These are phyloP conservation scores for Hysterium pulicare DNA, from an alignment of 2,329 filamentous ascomycete species.

Conservation along the genomic window DNA sequence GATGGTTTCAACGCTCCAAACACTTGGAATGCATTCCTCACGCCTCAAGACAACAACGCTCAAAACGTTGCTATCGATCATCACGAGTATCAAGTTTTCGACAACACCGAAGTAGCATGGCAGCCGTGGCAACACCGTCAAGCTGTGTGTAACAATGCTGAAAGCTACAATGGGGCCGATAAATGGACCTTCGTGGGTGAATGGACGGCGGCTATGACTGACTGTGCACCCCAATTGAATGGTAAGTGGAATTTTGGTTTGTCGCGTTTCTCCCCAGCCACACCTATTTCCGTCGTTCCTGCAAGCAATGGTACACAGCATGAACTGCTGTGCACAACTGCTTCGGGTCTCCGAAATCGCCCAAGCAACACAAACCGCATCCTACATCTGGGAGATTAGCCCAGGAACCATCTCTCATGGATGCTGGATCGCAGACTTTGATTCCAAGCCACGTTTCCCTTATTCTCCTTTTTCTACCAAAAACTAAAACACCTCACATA, in stretches of 20 bases:
- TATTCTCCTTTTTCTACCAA: too few relatives aligned
- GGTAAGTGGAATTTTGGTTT: slow-evolving; percentile 9
- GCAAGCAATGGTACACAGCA: too few relatives aligned
- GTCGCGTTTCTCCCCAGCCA: neutral
- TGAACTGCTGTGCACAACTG: too few relatives aligned
- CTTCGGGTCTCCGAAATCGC: too few relatives aligned
- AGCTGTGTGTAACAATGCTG: slow-evolving; percentile 54
- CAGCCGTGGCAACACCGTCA: slow-evolving; percentile 53
- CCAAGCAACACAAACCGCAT: too few relatives aligned
- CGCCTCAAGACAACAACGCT: slow-evolving; percentile 46
- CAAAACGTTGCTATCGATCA: slow-evolving; percentile 62
- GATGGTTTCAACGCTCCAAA: slow-evolving; percentile 54
- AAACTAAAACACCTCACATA: slow-evolving; percentile 2
- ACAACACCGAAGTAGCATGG: slow-evolving; percentile 48
- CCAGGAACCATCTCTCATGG: too few relatives aligned
- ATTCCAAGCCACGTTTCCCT: too few relatives aligned
- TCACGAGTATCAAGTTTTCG: slow-evolving; percentile 67
- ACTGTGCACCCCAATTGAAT: slow-evolving; percentile 52
- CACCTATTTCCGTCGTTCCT: neutral
- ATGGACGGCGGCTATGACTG: slow-evolving; percentile 66
- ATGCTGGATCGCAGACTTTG: too few relatives aligned
- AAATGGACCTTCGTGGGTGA: slow-evolving; percentile 68
- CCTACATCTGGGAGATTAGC: too few relatives aligned
- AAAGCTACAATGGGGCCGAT: slow-evolving; percentile 51
- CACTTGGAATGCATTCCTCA: slow-evolving; percentile 62